Evolutionary conservation across 306 rosid genomes (phyloP).

Genomic region (Morella rubra): DNA sequence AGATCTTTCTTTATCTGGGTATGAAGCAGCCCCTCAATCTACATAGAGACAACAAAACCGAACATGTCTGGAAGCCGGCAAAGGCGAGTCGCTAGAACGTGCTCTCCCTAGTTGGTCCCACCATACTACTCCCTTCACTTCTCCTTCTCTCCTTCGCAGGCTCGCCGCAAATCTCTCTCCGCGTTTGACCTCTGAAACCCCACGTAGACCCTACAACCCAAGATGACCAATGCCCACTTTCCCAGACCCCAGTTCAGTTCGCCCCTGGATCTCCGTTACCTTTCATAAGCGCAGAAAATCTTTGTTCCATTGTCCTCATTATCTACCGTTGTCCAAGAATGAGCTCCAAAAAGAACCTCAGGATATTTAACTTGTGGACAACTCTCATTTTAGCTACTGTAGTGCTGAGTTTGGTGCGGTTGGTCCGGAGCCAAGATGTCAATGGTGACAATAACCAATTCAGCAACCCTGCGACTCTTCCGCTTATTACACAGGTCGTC

Average conservation of each 20-base stretch:
- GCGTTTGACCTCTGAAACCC: not conserved
- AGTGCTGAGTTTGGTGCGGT: conserved; percentile 41
- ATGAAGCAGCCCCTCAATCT: too few relatives aligned
- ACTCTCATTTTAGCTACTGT: conserved; percentile 30
- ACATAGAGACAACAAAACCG: not conserved
- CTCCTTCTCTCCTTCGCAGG: not conserved
- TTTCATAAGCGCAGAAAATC: not conserved
- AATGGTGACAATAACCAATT: conserved; percentile 46
- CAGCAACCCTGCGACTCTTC: conserved; percentile 65
- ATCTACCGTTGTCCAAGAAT: conserved; percentile 3
- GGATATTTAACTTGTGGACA: conserved; percentile 4
- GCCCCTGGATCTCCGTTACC: conserved; percentile 2
- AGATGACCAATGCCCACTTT: not conserved
- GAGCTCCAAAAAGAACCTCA: conserved; percentile 32
- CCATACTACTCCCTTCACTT: not conserved
- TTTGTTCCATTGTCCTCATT: not conserved
- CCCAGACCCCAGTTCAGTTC: not conserved
- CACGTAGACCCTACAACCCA: not conserved
- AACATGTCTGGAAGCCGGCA: conserved; percentile 21
- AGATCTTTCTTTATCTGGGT: too few relatives aligned
- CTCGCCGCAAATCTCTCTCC: not conserved
- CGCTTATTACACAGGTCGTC: conserved; percentile 58
- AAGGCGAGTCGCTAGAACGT: conserved; percentile 36
- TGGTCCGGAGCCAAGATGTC: conserved; percentile 49
- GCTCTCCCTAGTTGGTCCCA: conserved; percentile 42